Evolutionary conservation across 495 filamentous ascomycete genomes (phyloP).

Genomic region (Astrothelium subdiscretum): DNA sequence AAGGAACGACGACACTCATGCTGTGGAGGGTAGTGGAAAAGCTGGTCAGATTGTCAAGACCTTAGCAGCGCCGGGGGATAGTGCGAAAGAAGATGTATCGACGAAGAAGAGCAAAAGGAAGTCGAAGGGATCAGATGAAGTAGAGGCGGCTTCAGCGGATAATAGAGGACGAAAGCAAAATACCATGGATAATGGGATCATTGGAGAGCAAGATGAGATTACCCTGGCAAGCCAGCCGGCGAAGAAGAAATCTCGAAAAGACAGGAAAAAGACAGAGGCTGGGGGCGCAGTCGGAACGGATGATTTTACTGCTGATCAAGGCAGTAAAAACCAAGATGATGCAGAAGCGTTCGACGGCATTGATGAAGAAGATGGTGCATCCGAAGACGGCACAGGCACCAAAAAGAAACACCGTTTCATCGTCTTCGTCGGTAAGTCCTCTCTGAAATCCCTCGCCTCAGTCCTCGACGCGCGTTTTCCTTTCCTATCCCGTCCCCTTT

Average conservation of each 20-base stretch:
- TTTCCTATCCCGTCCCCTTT: too few species aligned
- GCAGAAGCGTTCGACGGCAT: neutral
- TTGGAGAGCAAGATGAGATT: neutral
- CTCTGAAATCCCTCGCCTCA: too few species aligned
- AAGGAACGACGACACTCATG: neutral
- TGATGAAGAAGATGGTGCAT: neutral
- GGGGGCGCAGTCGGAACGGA: neutral
- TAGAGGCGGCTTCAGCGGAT: neutral
- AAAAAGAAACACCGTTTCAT: conserved; percentile 13
- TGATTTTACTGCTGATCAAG: conserved; percentile 8
- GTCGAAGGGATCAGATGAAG: neutral
- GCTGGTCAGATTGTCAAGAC: too few species aligned
- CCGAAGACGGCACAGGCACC: neutral
- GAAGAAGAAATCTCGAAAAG: neutral
- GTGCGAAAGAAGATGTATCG: neutral
- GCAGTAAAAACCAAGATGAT: neutral
- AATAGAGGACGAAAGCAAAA: neutral
- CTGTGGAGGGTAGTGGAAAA: neutral
- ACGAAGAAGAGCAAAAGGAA: neutral
- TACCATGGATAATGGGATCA: neutral
- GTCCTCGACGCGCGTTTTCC: too few species aligned
- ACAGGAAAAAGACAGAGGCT: neutral
- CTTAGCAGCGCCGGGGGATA: neutral
- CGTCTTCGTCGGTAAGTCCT: conserved; percentile 10
- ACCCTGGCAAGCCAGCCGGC: too few species aligned